phyloP scores from a whole-genome alignment of 2,329 filamentous ascomycete species.

The Myriangium duriaei region DNA sequence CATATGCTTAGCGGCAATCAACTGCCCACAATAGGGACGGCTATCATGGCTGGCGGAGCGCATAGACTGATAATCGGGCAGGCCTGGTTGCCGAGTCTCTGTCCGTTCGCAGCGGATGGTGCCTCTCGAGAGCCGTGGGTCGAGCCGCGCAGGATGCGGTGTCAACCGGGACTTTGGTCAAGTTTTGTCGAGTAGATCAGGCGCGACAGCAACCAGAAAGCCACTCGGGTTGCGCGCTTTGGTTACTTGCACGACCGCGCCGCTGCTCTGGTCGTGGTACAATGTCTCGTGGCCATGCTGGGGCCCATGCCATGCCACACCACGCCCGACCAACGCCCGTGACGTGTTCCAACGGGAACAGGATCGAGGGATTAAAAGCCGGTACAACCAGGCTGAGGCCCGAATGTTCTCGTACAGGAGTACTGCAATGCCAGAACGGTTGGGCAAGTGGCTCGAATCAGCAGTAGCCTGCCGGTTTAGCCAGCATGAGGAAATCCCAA shows the following conservation, averaged over 20 bases:
- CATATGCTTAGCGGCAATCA: not conserved
- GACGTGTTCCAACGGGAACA: not conserved
- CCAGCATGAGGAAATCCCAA: not conserved
- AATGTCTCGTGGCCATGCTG: no score
- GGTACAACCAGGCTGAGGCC: no score
- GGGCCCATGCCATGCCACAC: no score
- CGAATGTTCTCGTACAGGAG: no score
- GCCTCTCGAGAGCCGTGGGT: not conserved
- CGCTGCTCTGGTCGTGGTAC: no score
- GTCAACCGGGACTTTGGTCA: no score
- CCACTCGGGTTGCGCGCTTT: no score
- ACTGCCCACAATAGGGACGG: no score
- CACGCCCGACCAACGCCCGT: not conserved
- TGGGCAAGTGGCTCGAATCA: not conserved
- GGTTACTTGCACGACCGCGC: no score
- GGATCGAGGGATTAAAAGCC: not conserved
- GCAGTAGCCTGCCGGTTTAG: not conserved
- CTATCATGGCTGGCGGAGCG: no score
- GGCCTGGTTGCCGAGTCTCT: not conserved
- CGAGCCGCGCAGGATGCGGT: not conserved
- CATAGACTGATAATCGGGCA: not conserved
- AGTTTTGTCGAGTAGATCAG: no score
- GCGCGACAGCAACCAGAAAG: not conserved
- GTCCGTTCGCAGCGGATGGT: no score
- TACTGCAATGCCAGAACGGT: not conserved